phyloP scores from a whole-genome alignment of 306 rosid genomes.

The Acacia acuminata region DNA sequence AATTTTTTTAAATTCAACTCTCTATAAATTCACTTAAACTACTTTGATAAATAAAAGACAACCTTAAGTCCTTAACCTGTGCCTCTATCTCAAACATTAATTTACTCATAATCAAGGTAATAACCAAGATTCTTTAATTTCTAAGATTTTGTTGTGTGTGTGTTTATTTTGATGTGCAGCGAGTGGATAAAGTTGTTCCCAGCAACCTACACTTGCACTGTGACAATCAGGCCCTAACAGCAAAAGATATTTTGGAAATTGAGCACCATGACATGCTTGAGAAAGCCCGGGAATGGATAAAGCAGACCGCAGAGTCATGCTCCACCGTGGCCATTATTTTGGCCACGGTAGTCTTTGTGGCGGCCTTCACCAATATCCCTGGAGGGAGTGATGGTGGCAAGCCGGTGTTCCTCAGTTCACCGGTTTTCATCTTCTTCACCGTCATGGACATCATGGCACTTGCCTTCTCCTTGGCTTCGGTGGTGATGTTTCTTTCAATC shows the following conservation, averaged over 20 bases:
- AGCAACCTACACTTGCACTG: background rate
- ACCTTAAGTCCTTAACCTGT: too few species aligned
- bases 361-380: slow-evolving; percentile 31
- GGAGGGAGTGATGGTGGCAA: slow-evolving; percentile 15
- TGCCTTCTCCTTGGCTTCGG: slow-evolving; percentile 37
- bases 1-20: too few species aligned
- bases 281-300: slow-evolving; percentile 35
- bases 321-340: slow-evolving; percentile 34
- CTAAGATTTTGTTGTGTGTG: too few species aligned
- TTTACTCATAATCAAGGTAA: too few species aligned
- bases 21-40: too few species aligned
- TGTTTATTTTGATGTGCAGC: slow-evolving; percentile 37
- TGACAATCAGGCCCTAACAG: background rate
- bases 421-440: slow-evolving; percentile 39
- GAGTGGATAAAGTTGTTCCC: slow-evolving; percentile 23
- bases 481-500: slow-evolving; percentile 49
- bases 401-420: background rate
- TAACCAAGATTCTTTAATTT: too few species aligned
- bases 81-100: too few species aligned
- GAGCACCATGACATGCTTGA: background rate
- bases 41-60: too few species aligned
- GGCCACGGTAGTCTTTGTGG: slow-evolving; percentile 42
- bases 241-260: background rate
- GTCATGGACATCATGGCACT: slow-evolving; percentile 38
- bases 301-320: slow-evolving; percentile 37